Percentiles rank a stretch among this genome's conserved stretches.
phyloP scores from a whole-genome alignment of 164 flowering plant species.

The Magnolia changhungtana region DNA sequence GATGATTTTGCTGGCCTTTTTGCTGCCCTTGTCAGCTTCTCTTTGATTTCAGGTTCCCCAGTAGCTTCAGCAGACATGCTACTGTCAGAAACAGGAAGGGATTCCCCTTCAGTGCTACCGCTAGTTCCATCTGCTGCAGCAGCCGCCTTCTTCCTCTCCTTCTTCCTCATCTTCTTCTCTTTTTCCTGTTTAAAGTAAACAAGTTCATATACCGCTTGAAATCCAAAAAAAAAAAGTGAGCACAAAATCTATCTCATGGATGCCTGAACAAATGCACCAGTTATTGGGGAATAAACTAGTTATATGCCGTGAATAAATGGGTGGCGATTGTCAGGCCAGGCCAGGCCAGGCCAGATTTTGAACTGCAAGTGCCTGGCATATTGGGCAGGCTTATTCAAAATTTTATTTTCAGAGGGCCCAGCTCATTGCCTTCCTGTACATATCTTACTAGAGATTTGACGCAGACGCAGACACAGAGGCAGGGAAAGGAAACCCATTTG shows the following conservation, averaged over 20 bases:
- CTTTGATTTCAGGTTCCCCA: constrained; percentile 35
- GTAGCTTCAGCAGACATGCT: constrained; percentile 19
- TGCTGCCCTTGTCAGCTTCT: constrained; percentile 22
- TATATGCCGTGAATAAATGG: no score
- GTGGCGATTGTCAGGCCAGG: no score
- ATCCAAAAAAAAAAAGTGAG: background rate
- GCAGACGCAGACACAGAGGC: no score
- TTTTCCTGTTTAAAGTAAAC: constrained; percentile 49
- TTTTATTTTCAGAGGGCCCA: no score
- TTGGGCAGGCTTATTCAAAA: no score
- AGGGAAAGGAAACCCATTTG: no score
- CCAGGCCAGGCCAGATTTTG: no score
- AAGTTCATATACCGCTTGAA: constrained; percentile 3
- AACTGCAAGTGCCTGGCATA: no score
- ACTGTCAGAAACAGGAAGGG: constrained; percentile 26
- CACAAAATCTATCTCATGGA: background rate
- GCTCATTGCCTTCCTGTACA: no score
- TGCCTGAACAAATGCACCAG: background rate
- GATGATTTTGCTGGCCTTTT: constrained; percentile 39
- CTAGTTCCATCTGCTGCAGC: constrained; percentile 21
- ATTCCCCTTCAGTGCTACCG: constrained; percentile 29
- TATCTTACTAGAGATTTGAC: no score
- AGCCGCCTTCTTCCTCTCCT: constrained; percentile 44
- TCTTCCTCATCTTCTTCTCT: constrained; percentile 57
- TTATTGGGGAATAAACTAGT: no score